phyloP scores from a whole-genome alignment of 2,329 filamentous ascomycete genomes.

The Zalaria sp. region DNA sequence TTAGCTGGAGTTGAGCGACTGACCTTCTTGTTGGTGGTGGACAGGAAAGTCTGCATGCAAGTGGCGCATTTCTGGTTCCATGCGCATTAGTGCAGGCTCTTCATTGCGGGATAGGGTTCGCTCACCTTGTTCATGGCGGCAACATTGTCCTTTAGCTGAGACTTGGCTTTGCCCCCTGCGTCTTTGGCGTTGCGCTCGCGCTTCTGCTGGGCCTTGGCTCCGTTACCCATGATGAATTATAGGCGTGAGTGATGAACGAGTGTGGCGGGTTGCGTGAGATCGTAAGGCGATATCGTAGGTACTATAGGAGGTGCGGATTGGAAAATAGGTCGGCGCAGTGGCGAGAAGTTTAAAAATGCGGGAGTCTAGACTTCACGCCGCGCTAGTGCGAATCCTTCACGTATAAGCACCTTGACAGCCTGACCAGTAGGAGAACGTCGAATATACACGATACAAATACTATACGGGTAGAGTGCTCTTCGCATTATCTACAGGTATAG shows the following conservation, averaged over 20 bases:
- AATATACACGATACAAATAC: too few species aligned
- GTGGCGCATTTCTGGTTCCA: slow-evolving; percentile 61
- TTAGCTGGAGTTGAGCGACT: neutral
- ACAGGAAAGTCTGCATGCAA: slow-evolving; percentile 68
- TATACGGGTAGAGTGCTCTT: too few species aligned
- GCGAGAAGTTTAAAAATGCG: neutral
- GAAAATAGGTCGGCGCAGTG: neutral
- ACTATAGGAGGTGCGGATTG: neutral
- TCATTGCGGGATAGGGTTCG: neutral
- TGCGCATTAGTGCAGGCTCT: slow-evolving; percentile 40
- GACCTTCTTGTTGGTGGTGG: slow-evolving; percentile 49
- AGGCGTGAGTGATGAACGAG: neutral
- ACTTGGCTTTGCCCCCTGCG: slow-evolving; percentile 21
- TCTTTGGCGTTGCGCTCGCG: slow-evolving; percentile 58
- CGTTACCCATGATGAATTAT: slow-evolving; percentile 17
- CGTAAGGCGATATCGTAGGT: neutral
- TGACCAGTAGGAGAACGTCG: too few species aligned
- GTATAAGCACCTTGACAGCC: too few species aligned
- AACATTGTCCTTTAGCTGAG: slow-evolving; percentile 10
- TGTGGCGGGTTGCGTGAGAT: neutral
- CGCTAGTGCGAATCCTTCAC: too few species aligned
- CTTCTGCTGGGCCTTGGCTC: slow-evolving; percentile 56
- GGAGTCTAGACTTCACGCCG: too few species aligned
- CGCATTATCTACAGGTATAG: too few species aligned
- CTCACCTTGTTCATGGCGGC: neutral